Base-by-base conservation (phyloP, 1,284 basidiomycete genomes). In the Cerioporus squamosus region DNA sequence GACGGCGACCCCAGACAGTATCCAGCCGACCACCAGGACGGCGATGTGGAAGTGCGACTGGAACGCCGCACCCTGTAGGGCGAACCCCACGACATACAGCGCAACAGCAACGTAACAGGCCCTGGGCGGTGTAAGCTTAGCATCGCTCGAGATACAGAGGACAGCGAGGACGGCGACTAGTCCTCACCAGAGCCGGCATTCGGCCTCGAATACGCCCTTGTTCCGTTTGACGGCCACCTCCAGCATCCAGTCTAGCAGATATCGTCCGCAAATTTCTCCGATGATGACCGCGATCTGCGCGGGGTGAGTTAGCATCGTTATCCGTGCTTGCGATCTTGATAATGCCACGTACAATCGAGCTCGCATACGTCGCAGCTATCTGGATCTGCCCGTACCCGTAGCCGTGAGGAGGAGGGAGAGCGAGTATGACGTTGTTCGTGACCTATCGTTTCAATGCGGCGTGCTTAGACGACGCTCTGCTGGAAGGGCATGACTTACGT, bases 401-500 rank as follows among this genome's bases (percentile, higher is more conserved):
- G 0, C 88, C 88, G 14, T 80, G 68, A 0, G 85, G 86, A 1
- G 76, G 72, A 1, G 87, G 85, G 0, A 74, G 74, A 2, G 81
- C 84, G 18, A 90, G 72, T 72, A 91, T 88, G 15, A 90, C 86
- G 0, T 82, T 84, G 50, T 86, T 87, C 6, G 90, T 92, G 2
- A 82, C 81, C 86, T 88, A 60, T 8, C 5, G 9, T 5, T 3
- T n/a, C 9, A 22, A 24, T 33, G 20, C 12, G n/a, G 23, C 12
- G 26, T 26, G 14, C 15, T n/a, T 9, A 22, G 8, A 14, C 23
- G 6, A 15, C 5, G 9, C 6, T 18, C 40, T 8, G n/a, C n/a
- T n/a, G n/a, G n/a, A n/a, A n/a, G 8, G 12, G 45, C 3, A 49
- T 3, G 4, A 63, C 81, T 55, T 59, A 90, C 88, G 60, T 91